These are phyloP conservation scores for Solanum appendiculatum DNA, from an alignment of 257 asterid genomes.

Conservation along the genomic window DNA sequence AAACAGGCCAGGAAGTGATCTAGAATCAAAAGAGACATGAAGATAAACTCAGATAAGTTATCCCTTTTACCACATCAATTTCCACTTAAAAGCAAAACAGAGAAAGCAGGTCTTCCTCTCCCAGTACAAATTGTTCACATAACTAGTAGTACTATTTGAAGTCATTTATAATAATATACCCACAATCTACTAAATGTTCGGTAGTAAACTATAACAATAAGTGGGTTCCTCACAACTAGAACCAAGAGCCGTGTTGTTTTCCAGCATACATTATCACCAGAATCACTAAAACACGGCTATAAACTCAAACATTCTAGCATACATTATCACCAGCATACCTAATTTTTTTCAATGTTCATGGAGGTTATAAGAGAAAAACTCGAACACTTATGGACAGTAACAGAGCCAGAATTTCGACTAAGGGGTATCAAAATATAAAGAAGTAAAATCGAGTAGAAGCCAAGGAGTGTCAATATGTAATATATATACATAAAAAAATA, in stretches of 20 bases:
- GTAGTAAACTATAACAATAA: not conserved
- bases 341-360: not conserved
- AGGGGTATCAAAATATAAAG: too few relatives aligned
- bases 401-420: too few relatives aligned
- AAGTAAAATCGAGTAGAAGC: too few relatives aligned
- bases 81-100: not conserved
- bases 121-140: not conserved
- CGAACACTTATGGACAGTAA: not conserved
- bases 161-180: not conserved
- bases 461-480: too few relatives aligned
- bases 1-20: not conserved
- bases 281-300: not conserved
- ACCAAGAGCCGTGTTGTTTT: not conserved
- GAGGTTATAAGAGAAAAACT: not conserved
- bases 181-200: not conserved
- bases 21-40: not conserved
- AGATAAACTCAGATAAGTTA: not conserved
- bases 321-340: not conserved
- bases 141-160: not conserved
- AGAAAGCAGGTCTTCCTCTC: not conserved
- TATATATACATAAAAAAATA: too few relatives aligned
- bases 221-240: not conserved
- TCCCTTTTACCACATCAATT: not conserved
- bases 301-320: not conserved
- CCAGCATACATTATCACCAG: not conserved